Percentiles rank a stretch among this genome's conserved stretches.
phyloP scores from a whole-genome alignment of 805 yeast genomes.

The Cyberlindnera mississippiensis region DNA sequence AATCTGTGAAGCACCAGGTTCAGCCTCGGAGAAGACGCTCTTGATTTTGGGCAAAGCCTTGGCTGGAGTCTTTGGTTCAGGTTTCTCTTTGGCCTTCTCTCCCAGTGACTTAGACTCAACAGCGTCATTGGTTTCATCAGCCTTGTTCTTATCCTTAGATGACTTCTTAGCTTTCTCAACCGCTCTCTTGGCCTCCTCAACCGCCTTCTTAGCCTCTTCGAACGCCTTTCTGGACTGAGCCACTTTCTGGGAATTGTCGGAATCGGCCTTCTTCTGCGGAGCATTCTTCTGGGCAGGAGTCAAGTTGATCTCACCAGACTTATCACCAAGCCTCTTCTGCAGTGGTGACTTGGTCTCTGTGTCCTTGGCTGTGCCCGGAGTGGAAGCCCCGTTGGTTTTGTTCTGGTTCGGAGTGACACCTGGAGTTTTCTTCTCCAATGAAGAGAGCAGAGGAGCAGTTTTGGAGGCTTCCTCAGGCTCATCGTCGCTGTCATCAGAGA shows the following conservation, averaged over 20 bases:
- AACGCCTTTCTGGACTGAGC: background rate
- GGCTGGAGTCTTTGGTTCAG: too few relatives aligned
- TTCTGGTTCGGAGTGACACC: background rate
- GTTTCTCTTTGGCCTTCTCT: too few relatives aligned
- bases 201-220: background rate
- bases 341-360: too few relatives aligned
- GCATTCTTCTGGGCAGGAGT: background rate
- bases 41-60: background rate
- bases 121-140: background rate
- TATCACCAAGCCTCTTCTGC: too few relatives aligned
- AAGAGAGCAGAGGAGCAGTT: background rate
- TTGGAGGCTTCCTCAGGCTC: background rate
- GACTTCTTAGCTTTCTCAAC: background rate
- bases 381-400: background rate
- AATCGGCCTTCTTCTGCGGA: background rate
- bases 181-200: background rate
- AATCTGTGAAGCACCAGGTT: too few relatives aligned
- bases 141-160: conserved; percentile 1
- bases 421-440: too few relatives aligned
- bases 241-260: background rate
- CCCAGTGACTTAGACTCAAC: background rate
- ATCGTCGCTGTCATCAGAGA: conserved; percentile 13
- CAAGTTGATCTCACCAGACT: too few relatives aligned
- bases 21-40: too few relatives aligned
- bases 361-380: background rate